phyloP scores from a whole-genome alignment of 495 filamentous ascomycete species.

The Hyaloscypha bicolor region DNA sequence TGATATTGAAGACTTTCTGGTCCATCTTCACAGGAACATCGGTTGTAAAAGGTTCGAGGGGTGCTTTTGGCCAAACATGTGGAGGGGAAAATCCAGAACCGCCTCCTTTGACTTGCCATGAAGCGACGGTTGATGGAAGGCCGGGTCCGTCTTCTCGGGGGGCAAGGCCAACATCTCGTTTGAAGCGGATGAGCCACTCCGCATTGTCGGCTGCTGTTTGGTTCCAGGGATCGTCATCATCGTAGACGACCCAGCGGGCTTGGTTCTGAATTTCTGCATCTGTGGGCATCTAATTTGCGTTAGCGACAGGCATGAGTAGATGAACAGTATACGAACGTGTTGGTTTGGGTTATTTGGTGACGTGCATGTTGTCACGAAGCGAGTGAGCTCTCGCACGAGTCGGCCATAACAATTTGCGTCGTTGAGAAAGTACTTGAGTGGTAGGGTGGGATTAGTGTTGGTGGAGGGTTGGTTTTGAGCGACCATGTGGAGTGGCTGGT shows the following conservation, averaged over 20 bases:
- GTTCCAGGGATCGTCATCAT: slow-evolving; percentile 72
- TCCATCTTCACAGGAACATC: slow-evolving; percentile 36
- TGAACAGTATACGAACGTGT: slow-evolving; percentile 38
- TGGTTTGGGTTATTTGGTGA: slow-evolving; percentile 55
- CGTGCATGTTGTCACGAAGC: slow-evolving; percentile 50
- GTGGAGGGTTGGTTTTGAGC: slow-evolving; percentile 29
- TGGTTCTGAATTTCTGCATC: slow-evolving; percentile 58
- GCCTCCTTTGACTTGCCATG: slow-evolving; percentile 45
- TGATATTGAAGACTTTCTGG: slow-evolving; percentile 40
- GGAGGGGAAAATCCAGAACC: slow-evolving; percentile 54
- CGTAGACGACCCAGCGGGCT: slow-evolving; percentile 58
- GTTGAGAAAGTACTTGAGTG: slow-evolving; percentile 45
- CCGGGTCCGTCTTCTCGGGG: slow-evolving; percentile 46
- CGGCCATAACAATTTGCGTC: slow-evolving; percentile 58
- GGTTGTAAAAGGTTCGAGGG: slow-evolving; percentile 37
- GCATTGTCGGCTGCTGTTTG: slow-evolving; percentile 74
- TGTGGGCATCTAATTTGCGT: slow-evolving; percentile 37
- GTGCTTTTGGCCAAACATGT: slow-evolving; percentile 22
- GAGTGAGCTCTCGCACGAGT: slow-evolving; percentile 47
- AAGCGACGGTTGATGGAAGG: slow-evolving; percentile 33
- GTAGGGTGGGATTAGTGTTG: slow-evolving; percentile 32
- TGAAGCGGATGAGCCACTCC: slow-evolving; percentile 70
- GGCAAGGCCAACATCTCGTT: slow-evolving; percentile 62
- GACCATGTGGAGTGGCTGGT: slow-evolving; percentile 20
- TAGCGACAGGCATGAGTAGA: slow-evolving; percentile 1